Conservation (phyloP, 108 stramenopile species). For the Mayamaea pseudoterrestris region DNA sequence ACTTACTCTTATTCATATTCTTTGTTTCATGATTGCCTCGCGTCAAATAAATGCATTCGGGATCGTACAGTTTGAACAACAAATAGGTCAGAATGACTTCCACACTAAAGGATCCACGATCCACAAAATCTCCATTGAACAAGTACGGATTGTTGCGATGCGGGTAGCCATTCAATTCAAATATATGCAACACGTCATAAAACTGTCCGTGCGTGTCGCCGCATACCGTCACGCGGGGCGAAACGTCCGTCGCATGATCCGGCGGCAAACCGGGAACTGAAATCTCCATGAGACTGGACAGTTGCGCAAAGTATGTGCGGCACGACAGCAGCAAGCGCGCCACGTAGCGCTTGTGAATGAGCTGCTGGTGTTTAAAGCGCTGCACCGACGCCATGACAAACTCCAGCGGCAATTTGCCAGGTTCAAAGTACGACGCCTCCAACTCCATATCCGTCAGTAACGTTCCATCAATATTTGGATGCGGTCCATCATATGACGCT, state of each 20-base stretch:
- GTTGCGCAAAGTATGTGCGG: conserved; percentile 45
- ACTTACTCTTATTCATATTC: conserved; percentile 97
- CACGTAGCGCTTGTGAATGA: conserved; percentile 89
- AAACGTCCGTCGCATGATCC: conserved; percentile 22
- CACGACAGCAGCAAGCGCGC: conserved; percentile 63
- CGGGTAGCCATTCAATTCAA: conserved; percentile 88
- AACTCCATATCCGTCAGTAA: conserved; percentile 12
- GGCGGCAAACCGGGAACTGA: conserved; percentile 48
- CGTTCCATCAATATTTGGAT: conserved; percentile 42
- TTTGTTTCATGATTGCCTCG: conserved; percentile 98
- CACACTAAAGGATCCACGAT: conserved; percentile 90
- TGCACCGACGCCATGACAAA: conserved; percentile 85
- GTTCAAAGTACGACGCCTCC: conserved; percentile 52
- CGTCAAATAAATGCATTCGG: conserved; percentile 72
- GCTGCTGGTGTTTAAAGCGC: conserved; percentile 81
- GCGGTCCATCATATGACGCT: conserved; percentile 80
- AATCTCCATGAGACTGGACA: conserved; percentile 61
- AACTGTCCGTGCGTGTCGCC: conserved; percentile 99
- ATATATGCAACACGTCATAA: conserved; percentile 97
- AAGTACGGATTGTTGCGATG: conserved; percentile 81
- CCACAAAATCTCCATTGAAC: conserved; percentile 99
- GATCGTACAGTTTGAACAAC: conserved; percentile 76
- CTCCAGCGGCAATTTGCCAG: conserved; percentile 72
- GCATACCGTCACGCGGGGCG: conserved; percentile 81
- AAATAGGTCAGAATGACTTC: conserved; percentile 93